Conservation (phyloP, 306 rosid species). For the Trifolium pratense region DNA sequence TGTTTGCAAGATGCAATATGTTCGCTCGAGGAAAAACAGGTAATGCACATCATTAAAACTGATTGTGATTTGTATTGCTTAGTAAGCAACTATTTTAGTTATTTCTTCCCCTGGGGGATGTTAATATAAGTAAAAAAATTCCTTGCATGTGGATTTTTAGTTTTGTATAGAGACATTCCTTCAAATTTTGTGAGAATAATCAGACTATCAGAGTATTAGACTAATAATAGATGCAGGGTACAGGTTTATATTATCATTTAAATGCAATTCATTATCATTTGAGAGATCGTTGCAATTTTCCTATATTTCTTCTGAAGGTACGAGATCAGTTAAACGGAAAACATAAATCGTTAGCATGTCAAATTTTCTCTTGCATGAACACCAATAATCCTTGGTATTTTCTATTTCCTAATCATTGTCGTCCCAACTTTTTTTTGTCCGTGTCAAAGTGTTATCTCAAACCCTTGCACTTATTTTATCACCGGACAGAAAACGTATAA, state of each 20-base stretch:
- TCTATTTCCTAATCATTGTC: not conserved
- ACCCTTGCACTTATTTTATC: not conserved
- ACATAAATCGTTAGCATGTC: not conserved
- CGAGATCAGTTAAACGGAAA: not conserved
- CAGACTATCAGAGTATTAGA: not conserved
- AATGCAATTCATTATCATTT: conserved; percentile 4
- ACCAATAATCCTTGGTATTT: conserved; percentile 20
- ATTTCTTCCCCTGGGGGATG: conserved; percentile 19
- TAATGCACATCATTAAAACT: conserved; percentile 36
- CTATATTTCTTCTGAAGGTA: conserved; percentile 12
- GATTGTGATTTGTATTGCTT: conserved; percentile 10
- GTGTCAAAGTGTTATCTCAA: not conserved
- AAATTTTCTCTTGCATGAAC: not conserved
- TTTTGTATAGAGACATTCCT: conserved; percentile 4
- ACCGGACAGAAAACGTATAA: not conserved
- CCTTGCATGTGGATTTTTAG: conserved; percentile 4
- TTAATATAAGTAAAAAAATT: conserved; percentile 3
- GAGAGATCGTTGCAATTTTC: not conserved
- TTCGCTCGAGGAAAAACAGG: conserved; percentile 82
- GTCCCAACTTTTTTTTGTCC: not conserved
- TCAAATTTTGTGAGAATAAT: conserved; percentile 2
- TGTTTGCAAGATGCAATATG: conserved; percentile 87
- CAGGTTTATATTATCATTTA: conserved; percentile 25
- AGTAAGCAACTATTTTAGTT: conserved; percentile 2
- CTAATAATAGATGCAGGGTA: conserved; percentile 14